Base-by-base conservation (phyloP, 208 protist species). In the Crithidia sp. region DNA sequence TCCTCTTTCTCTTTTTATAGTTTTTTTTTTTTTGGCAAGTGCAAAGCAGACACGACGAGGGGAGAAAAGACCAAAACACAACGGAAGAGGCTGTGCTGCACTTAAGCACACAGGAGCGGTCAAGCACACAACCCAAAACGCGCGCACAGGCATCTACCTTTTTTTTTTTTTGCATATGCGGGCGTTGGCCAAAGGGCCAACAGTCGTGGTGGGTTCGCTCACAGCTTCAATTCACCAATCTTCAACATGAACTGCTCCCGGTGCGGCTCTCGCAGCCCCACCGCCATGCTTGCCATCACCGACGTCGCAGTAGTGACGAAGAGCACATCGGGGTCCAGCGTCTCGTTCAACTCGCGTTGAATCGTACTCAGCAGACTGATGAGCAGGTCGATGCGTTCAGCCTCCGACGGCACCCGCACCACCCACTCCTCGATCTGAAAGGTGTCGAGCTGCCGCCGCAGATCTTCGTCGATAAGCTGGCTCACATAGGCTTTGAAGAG, bases 271-370 rank as follows among this genome's bases (percentile, higher is more conserved):
- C 68, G 65, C 9, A 96, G 76, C 44, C 77, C 77, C 7, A 82
- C 74, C 10, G 84, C 87, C 86, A 96, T 93, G 53, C 79, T 83
- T 41, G 82, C 85, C 59, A 96, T 77, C 28, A 94, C 88, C n/a
- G 88, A 73, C 36, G 79, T 91, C 8, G 84, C 88, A 13, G 71
- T 79, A 10, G 79, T 84, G 41, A 96, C 81, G 65, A 95, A 92
- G 14, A 92, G 75, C 45, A 93, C 81, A 65, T 96, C 92, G 0
- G 89, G 89, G 45, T 96, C 89, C 19, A 92, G 67, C 10, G 82
- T 82, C 9, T 83, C 75, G 37, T 71, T 74, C 36, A 90, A 63
- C 66, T 94, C 89, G 2, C 81, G 71, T 62, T 91, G 74, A 6
- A 93, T 82, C 28, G 90, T 77, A 45, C 76, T 86, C 69, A 87